Base-by-base conservation (phyloP, 1,284 basidiomycete genomes). In the Mycena citricolor region DNA sequence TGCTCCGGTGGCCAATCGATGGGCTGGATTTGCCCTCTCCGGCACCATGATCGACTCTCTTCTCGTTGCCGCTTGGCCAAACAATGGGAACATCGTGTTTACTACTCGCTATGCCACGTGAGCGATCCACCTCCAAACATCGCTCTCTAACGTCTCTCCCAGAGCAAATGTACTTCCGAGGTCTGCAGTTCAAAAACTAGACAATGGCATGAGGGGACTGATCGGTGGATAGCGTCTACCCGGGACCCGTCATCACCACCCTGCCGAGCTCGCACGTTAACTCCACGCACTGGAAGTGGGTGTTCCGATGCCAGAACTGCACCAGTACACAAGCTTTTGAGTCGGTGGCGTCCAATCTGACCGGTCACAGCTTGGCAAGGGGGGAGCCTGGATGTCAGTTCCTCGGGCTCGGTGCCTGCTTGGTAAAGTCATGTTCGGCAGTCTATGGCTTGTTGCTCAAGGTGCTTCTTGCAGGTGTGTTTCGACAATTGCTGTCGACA, bases 41-140 rank as follows among this genome's bases (percentile, higher is more conserved):
- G 75, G 76, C 10, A 67, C 70, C 24, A 82, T 83, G 79, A 60
- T 76, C 35, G 64, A 71, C 49, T 73, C 75, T 56, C 62, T 80
- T 20, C 65, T 82, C 12, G 58, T 81, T 26, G 73, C 80, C 30
- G 76, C 78, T 5, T 83, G 81, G 81, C 70, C 76, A 4, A 76
- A 80, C 54, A 71, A 64, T 13, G 68, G 70, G 36, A 47, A 63
- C 0, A 72, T 83, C 51, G 74, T 83, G 13, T 61, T 66, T 38
- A 76, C 77, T 2, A 67, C 76, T 10, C 70, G 79, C 43, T 69
- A 64, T 36, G 70, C 79, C 4, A 73, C 71, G 77, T 80, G 49
- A 35, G 74, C 68, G 30, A 8, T 23, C 30, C 7, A 21, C 30
- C 6, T 26, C 8, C 25, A 31, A 21, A 32, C 12, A 40, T 24